phyloP scores from a whole-genome alignment of 2,329 filamentous ascomycete species.

The Diaporthe batatas region DNA sequence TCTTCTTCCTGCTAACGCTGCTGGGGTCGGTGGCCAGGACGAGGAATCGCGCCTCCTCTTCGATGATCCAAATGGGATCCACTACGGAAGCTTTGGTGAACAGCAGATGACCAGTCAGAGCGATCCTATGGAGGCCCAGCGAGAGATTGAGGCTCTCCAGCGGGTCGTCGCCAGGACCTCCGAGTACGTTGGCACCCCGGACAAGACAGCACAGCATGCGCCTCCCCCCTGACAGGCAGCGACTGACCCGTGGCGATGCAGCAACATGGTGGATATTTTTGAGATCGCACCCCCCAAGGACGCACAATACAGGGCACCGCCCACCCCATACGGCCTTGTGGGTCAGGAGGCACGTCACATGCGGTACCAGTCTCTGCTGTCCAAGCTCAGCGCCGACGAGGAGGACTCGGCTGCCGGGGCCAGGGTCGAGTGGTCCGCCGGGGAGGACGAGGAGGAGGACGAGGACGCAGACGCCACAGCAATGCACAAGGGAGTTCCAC shows the following conservation, averaged over 20 bases:
- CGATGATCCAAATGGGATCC: conserved; percentile 69
- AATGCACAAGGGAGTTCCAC: conserved; percentile 55
- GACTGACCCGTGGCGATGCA: conserved; percentile 49
- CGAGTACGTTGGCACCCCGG: conserved; percentile 61
- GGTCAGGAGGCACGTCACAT: conserved; percentile 68
- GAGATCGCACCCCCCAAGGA: conserved; percentile 70
- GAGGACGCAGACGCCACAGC: conserved; percentile 65
- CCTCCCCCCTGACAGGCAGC: background rate
- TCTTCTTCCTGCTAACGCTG: conserved; percentile 31
- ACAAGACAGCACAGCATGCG: background rate
- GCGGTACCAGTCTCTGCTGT: conserved; percentile 73
- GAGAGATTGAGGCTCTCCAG: conserved; percentile 74
- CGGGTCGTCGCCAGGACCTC: conserved; percentile 74
- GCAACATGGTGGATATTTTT: conserved; percentile 77
- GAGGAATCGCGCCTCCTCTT: conserved; percentile 71
- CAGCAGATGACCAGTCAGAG: conserved; percentile 66
- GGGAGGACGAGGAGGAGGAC: conserved; percentile 64
- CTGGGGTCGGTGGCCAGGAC: conserved; percentile 55
- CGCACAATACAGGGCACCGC: conserved; percentile 50
- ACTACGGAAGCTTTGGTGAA: conserved; percentile 75
- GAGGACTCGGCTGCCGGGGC: conserved; percentile 55
- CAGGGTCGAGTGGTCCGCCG: conserved; percentile 67
- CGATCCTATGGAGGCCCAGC: conserved; percentile 72
- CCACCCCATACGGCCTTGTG: conserved; percentile 61
- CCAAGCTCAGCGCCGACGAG: conserved; percentile 66